These are phyloP conservation scores for Fusarium piperis DNA, from an alignment of 2,329 filamentous ascomycete species.

Conservation along the genomic window DNA sequence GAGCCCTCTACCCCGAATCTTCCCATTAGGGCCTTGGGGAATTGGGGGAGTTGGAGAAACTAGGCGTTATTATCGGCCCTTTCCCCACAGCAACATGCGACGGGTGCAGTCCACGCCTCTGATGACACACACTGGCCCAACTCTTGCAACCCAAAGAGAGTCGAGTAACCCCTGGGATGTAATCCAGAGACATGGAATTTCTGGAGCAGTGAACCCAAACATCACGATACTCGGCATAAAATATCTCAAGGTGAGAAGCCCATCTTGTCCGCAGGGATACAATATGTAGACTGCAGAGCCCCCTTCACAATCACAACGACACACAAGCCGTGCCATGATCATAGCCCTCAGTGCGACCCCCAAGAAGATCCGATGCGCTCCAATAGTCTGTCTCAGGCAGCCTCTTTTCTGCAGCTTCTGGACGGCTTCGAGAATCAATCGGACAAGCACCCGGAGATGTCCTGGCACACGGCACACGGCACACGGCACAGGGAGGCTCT, in stretches of 20 bases:
- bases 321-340: slow-evolving; percentile 20
- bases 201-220: background rate
- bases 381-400: slow-evolving; percentile 22
- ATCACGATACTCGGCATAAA: slow-evolving; percentile 4
- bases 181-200: background rate
- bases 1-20: slow-evolving; percentile 29
- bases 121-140: slow-evolving; percentile 18
- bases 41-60: slow-evolving; percentile 19
- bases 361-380: slow-evolving; percentile 31
- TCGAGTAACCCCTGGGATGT: background rate
- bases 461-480: background rate
- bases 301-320: background rate
- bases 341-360: slow-evolving; percentile 2
- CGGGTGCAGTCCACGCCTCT: slow-evolving; percentile 1
- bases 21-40: slow-evolving; percentile 17
- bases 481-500: slow-evolving; percentile 1
- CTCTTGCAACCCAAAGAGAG: slow-evolving; percentile 1
- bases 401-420: background rate
- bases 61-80: slow-evolving; percentile 36
- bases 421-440: slow-evolving; percentile 18
- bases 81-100: slow-evolving; percentile 39
- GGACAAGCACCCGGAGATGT: background rate
- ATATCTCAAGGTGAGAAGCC: background rate
- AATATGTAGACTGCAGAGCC: slow-evolving; percentile 3
- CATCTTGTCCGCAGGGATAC: background rate